Conservation (phyloP, 495 filamentous ascomycete genomes). For the Aspergillus campestris region DNA sequence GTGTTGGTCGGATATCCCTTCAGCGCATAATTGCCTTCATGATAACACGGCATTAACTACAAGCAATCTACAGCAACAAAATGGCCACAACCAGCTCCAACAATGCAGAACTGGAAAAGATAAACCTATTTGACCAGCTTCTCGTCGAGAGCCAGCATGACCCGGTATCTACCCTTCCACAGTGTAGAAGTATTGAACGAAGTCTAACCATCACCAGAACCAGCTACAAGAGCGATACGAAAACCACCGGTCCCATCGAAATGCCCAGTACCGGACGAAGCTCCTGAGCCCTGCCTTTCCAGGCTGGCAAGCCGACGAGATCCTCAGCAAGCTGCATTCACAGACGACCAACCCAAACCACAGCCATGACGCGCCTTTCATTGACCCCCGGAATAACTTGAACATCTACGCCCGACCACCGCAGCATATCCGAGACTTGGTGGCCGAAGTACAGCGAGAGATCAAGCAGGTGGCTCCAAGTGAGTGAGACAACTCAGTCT, state of each 20-base stretch:
- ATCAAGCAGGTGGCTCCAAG: constrained; percentile 56
- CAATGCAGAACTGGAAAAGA: constrained; percentile 13
- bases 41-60: no score
- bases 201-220: constrained; percentile 30
- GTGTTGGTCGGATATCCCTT: no score
- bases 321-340: constrained; percentile 52
- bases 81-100: constrained; percentile 6
- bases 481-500: constrained; percentile 30
- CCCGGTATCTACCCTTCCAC: constrained; percentile 35
- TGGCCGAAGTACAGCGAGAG: constrained; percentile 57
- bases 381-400: constrained; percentile 70
- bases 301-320: constrained; percentile 66
- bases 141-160: constrained; percentile 52
- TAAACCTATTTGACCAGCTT: constrained; percentile 72
- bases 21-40: background rate
- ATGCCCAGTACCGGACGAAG: constrained; percentile 57
- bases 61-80: background rate
- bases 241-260: constrained; percentile 63
- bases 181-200: no score
- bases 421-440: constrained; percentile 53
- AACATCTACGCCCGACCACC: constrained; percentile 85
- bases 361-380: constrained; percentile 48
- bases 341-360: constrained; percentile 33
- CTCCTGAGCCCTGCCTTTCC: constrained; percentile 60
- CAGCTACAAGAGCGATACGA: constrained; percentile 66